Evolutionary conservation across 1,139 yeast species (phyloP), one percentile per base, ranked within the genome.

Genomic region (Scheffersomyces parashehatae): DNA sequence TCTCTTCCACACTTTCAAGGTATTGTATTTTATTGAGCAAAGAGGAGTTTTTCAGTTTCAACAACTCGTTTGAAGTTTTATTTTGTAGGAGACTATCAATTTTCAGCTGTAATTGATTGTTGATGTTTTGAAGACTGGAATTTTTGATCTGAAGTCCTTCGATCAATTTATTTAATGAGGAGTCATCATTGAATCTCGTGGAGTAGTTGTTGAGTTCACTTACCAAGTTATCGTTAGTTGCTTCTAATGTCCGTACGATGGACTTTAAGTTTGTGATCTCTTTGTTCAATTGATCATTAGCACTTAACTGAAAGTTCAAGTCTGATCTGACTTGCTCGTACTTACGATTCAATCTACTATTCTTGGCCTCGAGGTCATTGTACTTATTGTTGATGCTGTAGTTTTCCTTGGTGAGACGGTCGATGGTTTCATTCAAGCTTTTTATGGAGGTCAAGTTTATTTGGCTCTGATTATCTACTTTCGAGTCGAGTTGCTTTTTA

Each of bases 401-500:
- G 31, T 55, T 54, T 26, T 62, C 65, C 12, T 52, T 44, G 13
- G 45, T 51, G 29, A 61, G 49, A n/a, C 47, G 38, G 3, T 43
- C 46, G 29, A 61, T 51, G 35, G 64, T 59, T 9, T 44, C 65
- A 40, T 72, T 69, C 34, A 74, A 62, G 12, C 75, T 65, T 13
- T 72, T 66, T 14, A 75, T 56, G 20, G 65, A 65, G 40, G 71
- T 68, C 24, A 76, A 54, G 37, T 73, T 54, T 3, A 65, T 79
- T 41, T 75, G 76, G 8, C 77, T 67, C 45, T 79, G 79, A 39
- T 73, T 72, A 16, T 75, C 62, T 37, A 77, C 62, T 43, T 78
- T 75, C 6, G 75, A 68, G 45, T 84, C 86, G 35, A 85, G 60
- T 39, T 80, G 77, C 39, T 75, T 71, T 33, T 84, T 74, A 52